A percentile compares a stretch with the other conserved stretches of the same genome.
phyloP scores from a whole-genome alignment of 2,329 filamentous ascomycete species.

The Pyricularia sp. region DNA sequence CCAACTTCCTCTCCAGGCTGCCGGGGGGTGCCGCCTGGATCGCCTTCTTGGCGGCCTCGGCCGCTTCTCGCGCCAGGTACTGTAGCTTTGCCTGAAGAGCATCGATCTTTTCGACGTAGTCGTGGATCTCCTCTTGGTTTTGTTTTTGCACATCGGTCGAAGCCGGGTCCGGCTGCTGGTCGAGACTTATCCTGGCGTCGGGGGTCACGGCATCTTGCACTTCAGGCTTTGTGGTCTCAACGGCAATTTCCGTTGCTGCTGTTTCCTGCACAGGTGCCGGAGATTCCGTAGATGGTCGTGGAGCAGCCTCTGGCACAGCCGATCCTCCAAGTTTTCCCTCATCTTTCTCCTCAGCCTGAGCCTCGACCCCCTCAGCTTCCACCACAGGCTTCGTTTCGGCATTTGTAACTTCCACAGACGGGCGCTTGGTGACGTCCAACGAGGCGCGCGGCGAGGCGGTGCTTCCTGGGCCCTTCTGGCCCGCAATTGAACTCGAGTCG shows the following conservation, averaged over 20 bases:
- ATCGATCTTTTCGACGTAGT: conserved; percentile 83
- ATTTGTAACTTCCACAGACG: conserved; percentile 6
- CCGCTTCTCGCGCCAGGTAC: conserved; percentile 73
- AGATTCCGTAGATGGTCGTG: not conserved
- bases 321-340: not conserved
- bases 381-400: not conserved
- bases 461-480: conserved; percentile 6
- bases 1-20: conserved; percentile 66
- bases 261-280: not conserved
- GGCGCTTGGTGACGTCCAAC: conserved; percentile 11
- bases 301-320: not conserved
- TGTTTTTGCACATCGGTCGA: conserved; percentile 33
- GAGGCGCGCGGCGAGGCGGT: conserved; percentile 3
- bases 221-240: not conserved
- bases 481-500: conserved; percentile 6
- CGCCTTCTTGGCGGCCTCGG: conserved; percentile 63
- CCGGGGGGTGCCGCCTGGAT: conserved; percentile 53
- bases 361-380: not conserved
- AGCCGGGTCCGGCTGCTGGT: conserved; percentile 24
- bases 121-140: conserved; percentile 74
- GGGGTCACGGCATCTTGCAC: not conserved
- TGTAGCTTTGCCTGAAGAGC: conserved; percentile 84
- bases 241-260: not conserved
- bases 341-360: not conserved
- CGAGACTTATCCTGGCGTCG: not conserved